phyloP scores from a whole-genome alignment of 2,329 filamentous ascomycete genomes.

The Aspergillus luchuensis region DNA sequence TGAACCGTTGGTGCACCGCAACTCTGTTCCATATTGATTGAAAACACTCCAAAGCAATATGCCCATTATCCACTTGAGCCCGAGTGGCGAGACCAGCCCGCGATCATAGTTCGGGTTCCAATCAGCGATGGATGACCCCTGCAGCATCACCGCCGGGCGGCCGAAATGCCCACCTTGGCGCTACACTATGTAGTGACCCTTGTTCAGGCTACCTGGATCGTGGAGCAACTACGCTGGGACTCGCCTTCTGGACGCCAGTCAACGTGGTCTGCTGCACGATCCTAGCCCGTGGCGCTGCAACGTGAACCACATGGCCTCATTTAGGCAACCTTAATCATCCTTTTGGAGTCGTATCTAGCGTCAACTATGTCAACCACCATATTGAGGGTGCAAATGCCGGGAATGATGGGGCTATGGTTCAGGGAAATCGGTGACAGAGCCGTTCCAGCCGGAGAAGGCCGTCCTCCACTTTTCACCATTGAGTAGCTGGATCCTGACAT shows the following conservation, averaged over 20 bases:
- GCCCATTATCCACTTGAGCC: background rate
- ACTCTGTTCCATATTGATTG: background rate
- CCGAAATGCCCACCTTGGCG: background rate
- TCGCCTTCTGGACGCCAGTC: background rate
- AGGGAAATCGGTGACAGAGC: background rate
- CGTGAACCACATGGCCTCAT: background rate
- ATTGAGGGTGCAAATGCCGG: background rate
- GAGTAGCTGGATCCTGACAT: background rate
- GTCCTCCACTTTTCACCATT: background rate
- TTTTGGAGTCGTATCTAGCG: background rate
- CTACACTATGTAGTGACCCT: background rate
- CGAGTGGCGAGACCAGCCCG: background rate
- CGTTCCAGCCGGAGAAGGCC: background rate
- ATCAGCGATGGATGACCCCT: background rate
- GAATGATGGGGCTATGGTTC: background rate
- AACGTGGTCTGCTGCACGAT: background rate
- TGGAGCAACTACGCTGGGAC: background rate
- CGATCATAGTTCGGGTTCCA: background rate
- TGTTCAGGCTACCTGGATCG: background rate
- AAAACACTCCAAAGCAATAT: background rate
- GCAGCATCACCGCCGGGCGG: background rate
- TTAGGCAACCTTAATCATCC: background rate
- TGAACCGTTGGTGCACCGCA: background rate
- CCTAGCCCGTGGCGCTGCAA: background rate
- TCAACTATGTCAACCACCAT: background rate